Base-by-base conservation (phyloP, 441 rosid genomes). In the Bocquillonia castaneifolia region DNA sequence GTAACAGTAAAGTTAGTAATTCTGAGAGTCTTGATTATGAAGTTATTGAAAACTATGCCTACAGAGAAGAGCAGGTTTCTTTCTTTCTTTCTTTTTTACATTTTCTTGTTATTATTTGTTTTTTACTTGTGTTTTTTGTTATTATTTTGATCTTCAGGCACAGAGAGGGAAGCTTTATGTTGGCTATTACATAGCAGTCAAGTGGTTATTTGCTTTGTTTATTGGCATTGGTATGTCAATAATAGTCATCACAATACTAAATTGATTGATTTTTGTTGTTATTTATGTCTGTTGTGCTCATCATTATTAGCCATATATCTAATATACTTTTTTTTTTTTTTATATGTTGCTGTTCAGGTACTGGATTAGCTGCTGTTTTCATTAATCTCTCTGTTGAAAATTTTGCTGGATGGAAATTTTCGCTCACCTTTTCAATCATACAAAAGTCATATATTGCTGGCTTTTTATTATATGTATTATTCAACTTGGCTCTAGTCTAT, bases 351-450 rank as follows among this genome's bases (percentile, higher is more conserved):
- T 79, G n/a, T 71, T 63, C 84, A 93, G 98, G 98, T 72, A 93
- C 98, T 72, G 98, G 97, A 76, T 78, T 90, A 40, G 98, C 98
- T 32, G 98, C 98, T 58, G 96, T 91, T 32, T 89, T 93, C 77
- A 93, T 93, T 71, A 93, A 93, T 71, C 78, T 93, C 52, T 89
- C 98, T n/a, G 98, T 93, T 0, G 98, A 93, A 81, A 93, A 93
- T 84, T 93, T 93, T 74, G 97, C 98, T 22, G 98, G 98, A 69
- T 93, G 98, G 97, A 93, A 93, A 75, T 93, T 87, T 69, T 79
- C 84, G 0, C 78, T 93, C 68, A 91, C 96, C 8, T 93, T 93
- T 71, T 74, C 85, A 7, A 81, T 93, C 50, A 89, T 93, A 79
- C 98, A 91, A 72, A 89, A 87, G 68, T 93, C 98, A 39, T 93